Percentiles rank a stretch among this genome's conserved stretches.
Conservation (phyloP, 176 grass and related monocot species). For the Areca catechu region DNA sequence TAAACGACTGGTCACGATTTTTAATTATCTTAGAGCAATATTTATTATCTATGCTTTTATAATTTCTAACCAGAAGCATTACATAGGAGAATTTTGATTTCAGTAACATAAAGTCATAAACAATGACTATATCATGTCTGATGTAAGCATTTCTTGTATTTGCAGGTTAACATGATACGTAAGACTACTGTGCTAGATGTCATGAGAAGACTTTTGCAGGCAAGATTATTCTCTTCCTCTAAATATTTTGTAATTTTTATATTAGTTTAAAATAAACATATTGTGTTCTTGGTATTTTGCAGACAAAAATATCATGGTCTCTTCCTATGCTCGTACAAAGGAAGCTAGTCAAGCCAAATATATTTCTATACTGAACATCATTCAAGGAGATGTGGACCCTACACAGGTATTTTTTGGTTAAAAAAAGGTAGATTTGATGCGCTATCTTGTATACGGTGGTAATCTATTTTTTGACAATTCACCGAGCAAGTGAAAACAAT, state of each 20-base stretch:
- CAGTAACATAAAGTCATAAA: background rate
- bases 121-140: background rate
- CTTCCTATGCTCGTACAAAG: conserved; percentile 94
- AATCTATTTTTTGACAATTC: too few relatives aligned
- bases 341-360: conserved; percentile 99
- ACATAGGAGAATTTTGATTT: too few relatives aligned
- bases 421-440: conserved; percentile 10
- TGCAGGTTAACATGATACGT: conserved; percentile 96
- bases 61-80: too few relatives aligned
- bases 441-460: too few relatives aligned
- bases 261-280: background rate
- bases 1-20: too few relatives aligned
- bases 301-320: conserved; percentile 99
- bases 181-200: conserved; percentile 94
- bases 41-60: too few relatives aligned
- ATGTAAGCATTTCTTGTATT: background rate
- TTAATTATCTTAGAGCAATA: too few relatives aligned
- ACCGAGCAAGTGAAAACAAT: too few relatives aligned
- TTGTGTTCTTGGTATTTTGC: conserved; percentile 23
- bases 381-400: conserved; percentile 97
- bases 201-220: conserved; percentile 96
- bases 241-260: background rate
- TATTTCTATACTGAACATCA: conserved; percentile 97
- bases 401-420: conserved; percentile 58
- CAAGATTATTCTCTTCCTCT: conserved; percentile 1